Evolutionary conservation across 2,329 filamentous ascomycete genomes (phyloP).

Genomic region (Cladosporium sp.): DNA sequence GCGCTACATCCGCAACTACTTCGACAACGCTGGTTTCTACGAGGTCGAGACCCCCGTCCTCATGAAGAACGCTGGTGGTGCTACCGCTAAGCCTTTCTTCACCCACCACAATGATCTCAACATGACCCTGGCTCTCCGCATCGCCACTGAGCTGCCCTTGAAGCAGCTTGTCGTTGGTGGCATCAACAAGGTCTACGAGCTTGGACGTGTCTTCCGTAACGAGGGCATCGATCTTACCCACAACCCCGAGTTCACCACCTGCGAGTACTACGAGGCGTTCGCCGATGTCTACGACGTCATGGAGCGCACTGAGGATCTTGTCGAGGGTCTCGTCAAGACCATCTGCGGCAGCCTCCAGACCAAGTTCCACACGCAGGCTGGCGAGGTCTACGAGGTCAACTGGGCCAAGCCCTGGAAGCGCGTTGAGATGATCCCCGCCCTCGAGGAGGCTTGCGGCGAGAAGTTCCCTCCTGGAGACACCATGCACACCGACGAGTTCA

Average conservation of each 20-base stretch:
- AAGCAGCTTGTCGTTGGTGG: conserved; percentile 96
- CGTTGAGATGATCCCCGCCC: conserved; percentile 90
- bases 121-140: conserved; percentile 90
- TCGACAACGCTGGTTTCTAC: conserved; percentile 78
- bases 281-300: conserved; percentile 84
- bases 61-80: conserved; percentile 91
- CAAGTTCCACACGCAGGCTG: conserved; percentile 78
- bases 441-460: conserved; percentile 85
- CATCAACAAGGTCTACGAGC: conserved; percentile 89
- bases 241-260: conserved; percentile 97
- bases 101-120: conserved; percentile 95
- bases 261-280: conserved; percentile 93
- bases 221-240: conserved; percentile 89
- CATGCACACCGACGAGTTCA: conserved; percentile 84
- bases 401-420: conserved; percentile 93
- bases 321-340: conserved; percentile 83
- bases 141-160: conserved; percentile 92
- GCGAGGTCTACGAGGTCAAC: conserved; percentile 86
- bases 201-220: conserved; percentile 93
- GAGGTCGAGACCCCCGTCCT: conserved; percentile 98
- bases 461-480: conserved; percentile 89
- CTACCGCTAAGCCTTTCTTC: conserved; percentile 89
- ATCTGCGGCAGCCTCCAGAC: conserved; percentile 60
- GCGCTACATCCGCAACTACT: conserved; percentile 80
- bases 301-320: conserved; percentile 86